Evolutionary conservation across 352 stramenopile species (phyloP), one percentile per base, ranked within the genome.

Genomic region (Phytophthora kernoviae): DNA sequence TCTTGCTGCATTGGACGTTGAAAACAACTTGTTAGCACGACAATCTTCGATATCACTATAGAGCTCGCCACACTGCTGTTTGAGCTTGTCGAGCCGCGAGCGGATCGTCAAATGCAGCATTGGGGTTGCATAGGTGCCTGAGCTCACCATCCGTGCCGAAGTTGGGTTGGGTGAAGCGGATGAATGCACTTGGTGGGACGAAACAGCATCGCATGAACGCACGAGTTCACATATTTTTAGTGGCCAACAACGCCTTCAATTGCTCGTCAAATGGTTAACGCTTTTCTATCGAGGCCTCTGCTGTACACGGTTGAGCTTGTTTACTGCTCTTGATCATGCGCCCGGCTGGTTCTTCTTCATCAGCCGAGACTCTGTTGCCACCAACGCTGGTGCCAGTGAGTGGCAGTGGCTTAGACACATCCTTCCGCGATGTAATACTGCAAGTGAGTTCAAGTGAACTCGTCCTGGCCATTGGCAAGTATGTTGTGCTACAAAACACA

Each of bases 401-500:
- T 42, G 83, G 81, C 9, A 89, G 61, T 61, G 83, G 83, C 0
- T 44, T 90, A 48, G 73, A 70, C 62, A 78, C 68, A 2, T 55
- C 64, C 5, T 58, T 88, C 26, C 83, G 81, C 15, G 83, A 91
- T 59, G 46, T 71, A 6, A n/a, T 91, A 6, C 56, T 86, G 20
- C 83, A 76, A 41, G 34, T 89, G 15, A 75, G 81, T 62, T 5
- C 59, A 90, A 4, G n/a, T n/a, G 82, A 91, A 54, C 53, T 93
- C 21, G 56, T 92, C 21, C 55, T 89, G 33, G 77, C 60, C 22
- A 68, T 90, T 33, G 84, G 81, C 43, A 90, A 90, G 55, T 79
- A 78, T 45, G 77, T 79, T 10, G 79, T 81, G 47, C 58, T 92
- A 15, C 84, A 93, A 48, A 86, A 93, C 58, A 62, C 78, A 4